A percentile compares a stretch with the other conserved stretches of the same genome.
Conservation (phyloP, 371 early-diverging fungal genomes). For the Mortierella sp. region DNA sequence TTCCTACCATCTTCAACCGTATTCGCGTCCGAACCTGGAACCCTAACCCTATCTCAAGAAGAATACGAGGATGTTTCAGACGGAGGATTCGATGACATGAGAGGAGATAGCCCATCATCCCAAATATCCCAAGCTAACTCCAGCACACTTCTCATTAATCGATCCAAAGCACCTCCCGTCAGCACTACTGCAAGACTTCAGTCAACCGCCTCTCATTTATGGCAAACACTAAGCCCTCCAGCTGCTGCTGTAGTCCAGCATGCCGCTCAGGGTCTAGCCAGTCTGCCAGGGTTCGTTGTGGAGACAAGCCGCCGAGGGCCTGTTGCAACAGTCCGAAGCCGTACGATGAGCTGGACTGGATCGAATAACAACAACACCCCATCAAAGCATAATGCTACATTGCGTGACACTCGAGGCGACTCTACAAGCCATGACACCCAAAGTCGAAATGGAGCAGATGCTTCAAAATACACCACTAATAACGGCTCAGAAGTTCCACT, state of each 20-base stretch:
- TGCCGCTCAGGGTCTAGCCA: conserved; percentile 53
- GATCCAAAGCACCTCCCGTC: conserved; percentile 55
- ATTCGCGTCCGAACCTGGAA: conserved; percentile 49
- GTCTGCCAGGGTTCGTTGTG: conserved; percentile 47
- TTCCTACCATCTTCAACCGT: conserved; percentile 52
- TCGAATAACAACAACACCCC: conserved; percentile 11
- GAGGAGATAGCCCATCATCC: conserved; percentile 19
- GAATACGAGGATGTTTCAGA: conserved; percentile 31
- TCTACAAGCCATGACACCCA: conserved; percentile 12
- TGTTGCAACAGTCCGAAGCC: conserved; percentile 47
- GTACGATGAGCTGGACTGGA: conserved; percentile 54
- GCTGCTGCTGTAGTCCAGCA: conserved; percentile 52
- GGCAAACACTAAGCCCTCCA: conserved; percentile 56
- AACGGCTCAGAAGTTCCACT: conserved; percentile 28
- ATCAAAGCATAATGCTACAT: conserved; percentile 10
- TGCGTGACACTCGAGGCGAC: conserved; percentile 17
- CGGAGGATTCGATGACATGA: conserved; percentile 15
- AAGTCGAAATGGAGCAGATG: not conserved
- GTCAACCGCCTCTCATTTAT: conserved; percentile 45
- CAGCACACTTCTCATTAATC: conserved; percentile 42
- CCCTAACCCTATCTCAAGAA: conserved; percentile 24
- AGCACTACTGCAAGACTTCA: conserved; percentile 49
- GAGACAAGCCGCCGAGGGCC: conserved; percentile 52
- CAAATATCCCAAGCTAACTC: conserved; percentile 32
- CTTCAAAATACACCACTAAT: not conserved